These are phyloP conservation scores for Polygonum maritimum DNA, from an alignment of 148 eudicot genomes.

Conservation along the genomic window DNA sequence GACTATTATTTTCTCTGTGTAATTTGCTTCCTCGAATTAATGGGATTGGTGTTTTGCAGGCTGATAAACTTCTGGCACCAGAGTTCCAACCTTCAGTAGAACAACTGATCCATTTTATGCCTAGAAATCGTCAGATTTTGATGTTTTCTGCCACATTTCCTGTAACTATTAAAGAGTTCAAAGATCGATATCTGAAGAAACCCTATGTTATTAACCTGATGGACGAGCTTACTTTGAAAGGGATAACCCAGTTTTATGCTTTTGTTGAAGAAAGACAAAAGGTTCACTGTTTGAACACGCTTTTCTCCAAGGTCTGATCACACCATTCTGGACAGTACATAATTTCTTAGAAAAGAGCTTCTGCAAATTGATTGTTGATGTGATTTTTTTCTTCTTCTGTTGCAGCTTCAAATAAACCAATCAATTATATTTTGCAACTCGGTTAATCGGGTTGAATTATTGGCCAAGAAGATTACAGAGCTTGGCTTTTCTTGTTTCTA, in stretches of 20 bases:
- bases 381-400: constrained; percentile 9
- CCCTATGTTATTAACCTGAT: constrained; percentile 61
- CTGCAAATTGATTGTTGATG: neutral
- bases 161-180: constrained; percentile 50
- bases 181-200: constrained; percentile 39
- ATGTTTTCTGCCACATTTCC: constrained; percentile 72
- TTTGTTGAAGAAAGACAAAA: constrained; percentile 76
- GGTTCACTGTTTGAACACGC: constrained; percentile 32
- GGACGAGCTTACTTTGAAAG: constrained; percentile 73
- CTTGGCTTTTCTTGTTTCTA: constrained; percentile 92
- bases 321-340: neutral
- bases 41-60: constrained; percentile 28
- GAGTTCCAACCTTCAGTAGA: constrained; percentile 60
- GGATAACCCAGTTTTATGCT: constrained; percentile 61
- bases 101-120: constrained; percentile 45
- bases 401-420: constrained; percentile 90
- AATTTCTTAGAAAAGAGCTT: neutral
- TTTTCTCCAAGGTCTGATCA: constrained; percentile 14
- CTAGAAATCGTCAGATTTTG: constrained; percentile 43
- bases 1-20: neutral
- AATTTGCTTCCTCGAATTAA: neutral
- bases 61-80: constrained; percentile 64
- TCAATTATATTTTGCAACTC: constrained; percentile 93
- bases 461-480: constrained; percentile 90
- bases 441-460: constrained; percentile 79